A percentile compares a stretch with the other conserved stretches of the same genome.
Evolutionary conservation across 495 filamentous ascomycete genomes (phyloP).

Genomic region (Penicillium goetzii): DNA sequence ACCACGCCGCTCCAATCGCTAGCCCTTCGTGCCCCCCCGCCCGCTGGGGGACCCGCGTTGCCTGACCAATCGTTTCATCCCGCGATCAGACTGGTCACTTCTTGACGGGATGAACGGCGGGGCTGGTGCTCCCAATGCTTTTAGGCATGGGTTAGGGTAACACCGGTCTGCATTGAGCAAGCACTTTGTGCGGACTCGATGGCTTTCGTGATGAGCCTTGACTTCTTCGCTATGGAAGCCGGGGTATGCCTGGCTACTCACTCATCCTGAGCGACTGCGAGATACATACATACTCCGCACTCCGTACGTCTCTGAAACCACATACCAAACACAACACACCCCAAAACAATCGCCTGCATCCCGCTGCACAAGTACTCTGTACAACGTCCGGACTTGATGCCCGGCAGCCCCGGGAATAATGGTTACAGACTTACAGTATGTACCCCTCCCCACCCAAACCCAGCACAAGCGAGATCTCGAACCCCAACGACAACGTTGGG

Average conservation of each 20-base stretch:
- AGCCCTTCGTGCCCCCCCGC: slow-evolving; percentile 5
- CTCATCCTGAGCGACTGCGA: neutral
- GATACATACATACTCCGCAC: neutral
- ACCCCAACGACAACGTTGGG: slow-evolving; percentile 5
- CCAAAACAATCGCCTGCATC: neutral
- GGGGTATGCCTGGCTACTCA: neutral
- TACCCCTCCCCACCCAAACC: neutral
- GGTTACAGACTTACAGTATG: neutral
- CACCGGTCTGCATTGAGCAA: neutral
- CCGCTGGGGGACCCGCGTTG: slow-evolving; percentile 5
- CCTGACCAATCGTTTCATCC: slow-evolving; percentile 24
- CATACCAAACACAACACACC: too few relatives aligned
- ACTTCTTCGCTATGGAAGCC: neutral
- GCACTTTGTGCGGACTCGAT: neutral
- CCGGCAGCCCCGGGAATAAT: neutral
- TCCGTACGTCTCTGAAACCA: neutral
- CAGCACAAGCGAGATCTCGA: neutral
- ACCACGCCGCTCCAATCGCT: slow-evolving; percentile 21
- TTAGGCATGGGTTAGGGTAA: neutral
- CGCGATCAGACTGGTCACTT: slow-evolving; percentile 28
- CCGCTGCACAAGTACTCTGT: neutral
- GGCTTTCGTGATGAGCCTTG: neutral
- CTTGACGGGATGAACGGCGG: slow-evolving; percentile 36
- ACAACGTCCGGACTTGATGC: slow-evolving; percentile 1
- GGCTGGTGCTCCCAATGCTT: slow-evolving; percentile 11